A percentile compares a stretch with the other conserved stretches of the same genome.
These are phyloP conservation scores for Citrus australasica DNA, from an alignment of 345 rosid species.

Conservation along the genomic window DNA sequence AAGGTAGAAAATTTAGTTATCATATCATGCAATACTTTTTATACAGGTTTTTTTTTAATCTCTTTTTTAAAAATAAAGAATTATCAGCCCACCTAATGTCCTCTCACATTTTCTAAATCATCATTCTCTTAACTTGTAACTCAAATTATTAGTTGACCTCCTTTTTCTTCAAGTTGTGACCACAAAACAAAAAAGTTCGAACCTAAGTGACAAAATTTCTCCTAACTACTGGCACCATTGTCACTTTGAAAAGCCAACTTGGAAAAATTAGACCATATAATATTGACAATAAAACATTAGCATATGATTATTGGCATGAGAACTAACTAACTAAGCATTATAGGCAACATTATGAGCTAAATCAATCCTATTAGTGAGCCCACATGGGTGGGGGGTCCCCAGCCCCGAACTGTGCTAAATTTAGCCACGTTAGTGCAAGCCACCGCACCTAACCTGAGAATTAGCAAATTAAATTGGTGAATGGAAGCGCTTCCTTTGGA, in stretches of 20 bases:
- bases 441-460: background rate
- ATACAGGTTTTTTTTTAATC: too few species aligned
- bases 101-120: background rate
- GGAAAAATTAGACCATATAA: background rate
- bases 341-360: background rate
- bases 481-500: background rate
- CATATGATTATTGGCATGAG: background rate
- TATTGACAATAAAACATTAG: background rate
- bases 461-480: background rate
- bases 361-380: background rate
- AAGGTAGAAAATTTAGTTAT: too few species aligned
- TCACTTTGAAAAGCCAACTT: background rate
- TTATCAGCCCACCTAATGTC: too few species aligned
- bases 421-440: background rate
- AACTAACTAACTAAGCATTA: background rate
- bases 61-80: too few species aligned
- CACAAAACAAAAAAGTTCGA: background rate
- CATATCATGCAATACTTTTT: too few species aligned
- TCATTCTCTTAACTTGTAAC: background rate
- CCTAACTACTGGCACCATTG: background rate
- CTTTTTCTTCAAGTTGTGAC: background rate
- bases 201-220: background rate
- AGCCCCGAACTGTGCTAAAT: background rate
- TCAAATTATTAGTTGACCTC: background rate
- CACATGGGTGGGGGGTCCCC: background rate